Base-by-base conservation (phyloP, 2,329 filamentous ascomycete genomes). In the Aspergillus sp. region DNA sequence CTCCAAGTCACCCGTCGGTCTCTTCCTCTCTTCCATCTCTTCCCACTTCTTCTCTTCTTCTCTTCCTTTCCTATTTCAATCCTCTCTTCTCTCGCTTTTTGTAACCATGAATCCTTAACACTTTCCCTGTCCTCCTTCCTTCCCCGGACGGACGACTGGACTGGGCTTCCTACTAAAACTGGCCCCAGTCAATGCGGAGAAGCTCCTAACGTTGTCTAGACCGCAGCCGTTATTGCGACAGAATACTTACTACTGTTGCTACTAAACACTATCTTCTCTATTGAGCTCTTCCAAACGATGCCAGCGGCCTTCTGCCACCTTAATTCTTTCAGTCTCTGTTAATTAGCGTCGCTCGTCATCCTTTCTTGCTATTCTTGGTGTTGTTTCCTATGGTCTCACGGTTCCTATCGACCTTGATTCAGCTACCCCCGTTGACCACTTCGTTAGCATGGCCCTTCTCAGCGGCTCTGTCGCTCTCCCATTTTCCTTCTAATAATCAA, bases 391-490 rank as follows among this genome's bases (percentile, higher is more conserved):
- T 19, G 32, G 38, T 30, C 9, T 27, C 30, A 29, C 19, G 19
- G 35, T 46, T 45, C 40, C 36, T 45, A 28, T 34, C 40, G 33
- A 34, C 33, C 33, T 19, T 19, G 19, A 19, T 19, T 19, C 19
- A 19, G 19, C 19, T 19, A 19, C 19, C 19, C 19, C 19, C 19
- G 19, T 19, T 19, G 19, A 19, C 19, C 19, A 19, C 19, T 39
- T 39, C 12, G 12, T 39, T 64, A 71, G 67, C 64, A 70, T 70
- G 68, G 67, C 61, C 60, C 48, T 55, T 62, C 57, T 52, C 46
- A 56, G 49, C 53, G 53, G 53, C 52, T 54, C 52, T 52, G 58
- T 57, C 56, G 52, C 55, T 50, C 55, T 57, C 54, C 54, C 57
- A 53, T 62, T 59, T 55, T 58, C 59, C 59, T 64, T 62, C 57